Percentiles rank a stretch among this genome's conserved stretches.
These are phyloP conservation scores for Smallanthus sonchifolius DNA, from an alignment of 129 eudicot species.

Conservation along the genomic window DNA sequence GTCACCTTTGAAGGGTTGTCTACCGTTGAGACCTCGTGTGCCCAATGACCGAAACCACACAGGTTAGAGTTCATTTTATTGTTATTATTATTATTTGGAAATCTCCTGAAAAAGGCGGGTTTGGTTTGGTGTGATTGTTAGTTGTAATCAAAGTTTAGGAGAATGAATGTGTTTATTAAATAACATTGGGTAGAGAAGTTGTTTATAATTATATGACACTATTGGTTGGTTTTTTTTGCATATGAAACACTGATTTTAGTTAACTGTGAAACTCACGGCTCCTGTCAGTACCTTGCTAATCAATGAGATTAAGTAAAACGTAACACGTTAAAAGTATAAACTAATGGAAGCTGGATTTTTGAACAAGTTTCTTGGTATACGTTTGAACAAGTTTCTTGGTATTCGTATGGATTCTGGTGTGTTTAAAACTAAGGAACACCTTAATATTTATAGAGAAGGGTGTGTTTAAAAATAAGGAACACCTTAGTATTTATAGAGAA, in stretches of 20 bases:
- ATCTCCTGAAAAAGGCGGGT: conserved; percentile 22
- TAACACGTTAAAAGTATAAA: too few relatives aligned
- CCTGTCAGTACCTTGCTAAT: neutral
- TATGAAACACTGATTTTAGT: neutral
- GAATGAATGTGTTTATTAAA: conserved; percentile 10
- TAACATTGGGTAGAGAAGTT: conserved; percentile 3
- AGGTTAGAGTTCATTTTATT: conserved; percentile 10
- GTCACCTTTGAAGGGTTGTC: conserved; percentile 73
- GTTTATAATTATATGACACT: neutral
- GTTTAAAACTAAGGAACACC: too few relatives aligned
- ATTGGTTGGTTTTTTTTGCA: neutral
- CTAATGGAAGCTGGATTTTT: too few relatives aligned
- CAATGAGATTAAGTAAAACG: neutral
- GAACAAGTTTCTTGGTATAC: too few relatives aligned
- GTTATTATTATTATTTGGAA: neutral
- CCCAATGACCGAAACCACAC: conserved; percentile 23
- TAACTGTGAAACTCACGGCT: too few relatives aligned
- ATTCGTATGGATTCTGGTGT: too few relatives aligned
- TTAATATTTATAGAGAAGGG: too few relatives aligned
- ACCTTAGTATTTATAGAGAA: too few relatives aligned
- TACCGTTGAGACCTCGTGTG: conserved; percentile 38
- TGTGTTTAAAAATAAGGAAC: too few relatives aligned
- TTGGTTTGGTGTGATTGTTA: conserved; percentile 17
- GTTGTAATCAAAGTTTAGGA: conserved; percentile 31
- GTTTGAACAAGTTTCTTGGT: too few relatives aligned